Conservation (phyloP, 768 basidiomycete species). For the Lentinula sp. region DNA sequence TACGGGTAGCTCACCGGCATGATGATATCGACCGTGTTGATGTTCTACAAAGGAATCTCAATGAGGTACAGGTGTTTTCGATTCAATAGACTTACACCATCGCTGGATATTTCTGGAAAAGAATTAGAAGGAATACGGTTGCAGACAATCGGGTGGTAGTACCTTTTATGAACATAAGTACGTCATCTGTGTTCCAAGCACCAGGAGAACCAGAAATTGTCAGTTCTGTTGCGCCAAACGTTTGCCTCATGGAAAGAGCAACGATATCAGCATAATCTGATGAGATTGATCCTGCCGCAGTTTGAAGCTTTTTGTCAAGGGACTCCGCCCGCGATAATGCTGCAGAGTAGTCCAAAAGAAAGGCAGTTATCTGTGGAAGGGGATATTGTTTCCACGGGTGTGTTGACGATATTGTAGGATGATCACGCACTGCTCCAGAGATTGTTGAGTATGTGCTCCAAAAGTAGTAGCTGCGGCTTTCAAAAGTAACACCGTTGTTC, state of each 20-base stretch:
- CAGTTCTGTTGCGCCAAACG: constrained; percentile 30
- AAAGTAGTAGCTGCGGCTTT: constrained; percentile 30
- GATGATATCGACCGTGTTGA: constrained; percentile 41
- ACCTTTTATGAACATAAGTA: constrained; percentile 44
- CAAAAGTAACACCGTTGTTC: constrained; percentile 13
- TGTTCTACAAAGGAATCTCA: constrained; percentile 14
- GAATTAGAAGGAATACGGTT: not conserved
- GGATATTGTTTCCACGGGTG: constrained; percentile 11
- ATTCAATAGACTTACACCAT: constrained; percentile 20
- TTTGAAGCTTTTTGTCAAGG: constrained; percentile 23
- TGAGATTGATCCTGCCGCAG: constrained; percentile 22
- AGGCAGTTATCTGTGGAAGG: constrained; percentile 22
- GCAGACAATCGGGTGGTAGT: not conserved
- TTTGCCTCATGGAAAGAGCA: constrained; percentile 27
- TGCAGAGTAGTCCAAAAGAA: constrained; percentile 25
- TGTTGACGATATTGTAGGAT: not conserved
- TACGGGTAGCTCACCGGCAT: constrained; percentile 19
- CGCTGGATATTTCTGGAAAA: constrained; percentile 27
- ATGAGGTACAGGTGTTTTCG: not conserved
- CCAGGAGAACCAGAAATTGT: constrained; percentile 28
- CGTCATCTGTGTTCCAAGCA: constrained; percentile 31
- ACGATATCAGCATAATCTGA: constrained; percentile 25
- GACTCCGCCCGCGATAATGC: constrained; percentile 19
- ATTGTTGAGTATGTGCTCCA: constrained; percentile 25
- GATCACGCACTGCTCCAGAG: constrained; percentile 23